These are phyloP conservation scores for Cordyceps cicadae DNA, from an alignment of 2,329 filamentous ascomycete species.

Conservation along the genomic window DNA sequence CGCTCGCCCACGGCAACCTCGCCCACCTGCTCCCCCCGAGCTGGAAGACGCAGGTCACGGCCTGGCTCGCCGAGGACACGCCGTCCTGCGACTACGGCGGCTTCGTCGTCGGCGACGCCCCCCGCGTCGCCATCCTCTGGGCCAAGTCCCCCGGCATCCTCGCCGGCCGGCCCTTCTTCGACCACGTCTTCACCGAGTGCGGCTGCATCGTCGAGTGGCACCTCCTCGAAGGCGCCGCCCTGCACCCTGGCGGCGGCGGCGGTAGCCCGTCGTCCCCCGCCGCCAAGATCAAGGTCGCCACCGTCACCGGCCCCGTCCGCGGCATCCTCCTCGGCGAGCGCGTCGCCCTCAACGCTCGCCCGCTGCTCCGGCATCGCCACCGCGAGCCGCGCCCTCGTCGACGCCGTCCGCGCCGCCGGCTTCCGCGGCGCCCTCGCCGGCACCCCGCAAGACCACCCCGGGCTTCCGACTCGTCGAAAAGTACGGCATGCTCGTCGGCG, in stretches of 20 bases:
- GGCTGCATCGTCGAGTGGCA: conserved; percentile 92
- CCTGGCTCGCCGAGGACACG: conserved; percentile 93
- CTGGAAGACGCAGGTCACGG: conserved; percentile 71
- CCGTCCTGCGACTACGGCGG: conserved; percentile 96
- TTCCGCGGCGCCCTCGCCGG: conserved; percentile 83
- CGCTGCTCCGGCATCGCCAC: conserved; percentile 88
- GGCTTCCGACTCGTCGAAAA: conserved; percentile 95
- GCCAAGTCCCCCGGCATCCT: conserved; percentile 70
- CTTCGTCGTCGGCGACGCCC: conserved; percentile 77
- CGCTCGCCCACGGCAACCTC: conserved; percentile 32
- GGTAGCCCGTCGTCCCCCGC: conserved; percentile 42
- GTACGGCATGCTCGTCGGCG: conserved; percentile 93
- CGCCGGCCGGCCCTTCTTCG: conserved; percentile 88
- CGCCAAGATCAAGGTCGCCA: conserved; percentile 59
- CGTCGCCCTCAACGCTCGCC: conserved; percentile 86
- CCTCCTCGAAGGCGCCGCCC: conserved; percentile 61
- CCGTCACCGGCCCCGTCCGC: conserved; percentile 75
- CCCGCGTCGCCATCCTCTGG: conserved; percentile 57
- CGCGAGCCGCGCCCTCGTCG: conserved; percentile 48
- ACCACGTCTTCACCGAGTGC: conserved; percentile 84
- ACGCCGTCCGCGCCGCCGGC: conserved; percentile 53
- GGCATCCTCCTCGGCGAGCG: conserved; percentile 81
- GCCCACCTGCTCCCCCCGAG: conserved; percentile 72
- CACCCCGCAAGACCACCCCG: conserved; percentile 89
- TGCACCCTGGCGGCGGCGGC: no score